These are phyloP conservation scores for Fusarium sublunatum DNA, from an alignment of 2,329 filamentous ascomycete species.

Conservation along the genomic window DNA sequence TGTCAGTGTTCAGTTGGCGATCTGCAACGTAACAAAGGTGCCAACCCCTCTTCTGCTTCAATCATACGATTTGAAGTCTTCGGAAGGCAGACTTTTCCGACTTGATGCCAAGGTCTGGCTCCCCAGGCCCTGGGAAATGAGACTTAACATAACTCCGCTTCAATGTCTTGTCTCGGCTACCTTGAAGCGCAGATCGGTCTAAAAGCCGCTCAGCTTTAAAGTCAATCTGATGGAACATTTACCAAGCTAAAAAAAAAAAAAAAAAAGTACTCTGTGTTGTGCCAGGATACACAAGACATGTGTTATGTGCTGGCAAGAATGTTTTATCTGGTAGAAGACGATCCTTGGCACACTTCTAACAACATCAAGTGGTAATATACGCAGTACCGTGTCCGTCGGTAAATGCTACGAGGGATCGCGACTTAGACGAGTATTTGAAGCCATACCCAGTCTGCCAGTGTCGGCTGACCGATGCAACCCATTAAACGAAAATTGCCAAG, in stretches of 20 bases:
- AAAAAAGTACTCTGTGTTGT: conserved; percentile 9
- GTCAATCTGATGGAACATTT: conserved; percentile 10
- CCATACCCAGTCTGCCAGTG: background rate
- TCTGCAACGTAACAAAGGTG: conserved; percentile 34
- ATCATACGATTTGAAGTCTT: conserved; percentile 37
- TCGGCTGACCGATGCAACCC: conserved; percentile 3
- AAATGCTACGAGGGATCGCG: background rate
- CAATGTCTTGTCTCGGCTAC: conserved; percentile 38
- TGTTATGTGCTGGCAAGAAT: conserved; percentile 22
- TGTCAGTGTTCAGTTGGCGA: conserved; percentile 19
- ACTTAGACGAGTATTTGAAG: background rate
- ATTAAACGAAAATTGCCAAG: conserved; percentile 17
- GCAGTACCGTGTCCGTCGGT: background rate
- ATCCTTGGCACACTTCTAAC: background rate
- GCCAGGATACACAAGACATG: conserved; percentile 10
- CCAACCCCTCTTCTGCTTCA: conserved; percentile 10
- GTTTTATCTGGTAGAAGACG: background rate
- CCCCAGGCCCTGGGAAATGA: conserved; percentile 35
- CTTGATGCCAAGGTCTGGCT: conserved; percentile 19
- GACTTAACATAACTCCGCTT: conserved; percentile 26
- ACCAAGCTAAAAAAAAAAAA: too few species aligned
- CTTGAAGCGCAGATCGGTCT: conserved; percentile 11
- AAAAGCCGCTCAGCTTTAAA: conserved; percentile 23
- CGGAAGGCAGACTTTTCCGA: conserved; percentile 15
- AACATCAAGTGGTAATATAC: background rate